phyloP scores from a whole-genome alignment of 1,284 basidiomycete species.

The Trametes sp. region DNA sequence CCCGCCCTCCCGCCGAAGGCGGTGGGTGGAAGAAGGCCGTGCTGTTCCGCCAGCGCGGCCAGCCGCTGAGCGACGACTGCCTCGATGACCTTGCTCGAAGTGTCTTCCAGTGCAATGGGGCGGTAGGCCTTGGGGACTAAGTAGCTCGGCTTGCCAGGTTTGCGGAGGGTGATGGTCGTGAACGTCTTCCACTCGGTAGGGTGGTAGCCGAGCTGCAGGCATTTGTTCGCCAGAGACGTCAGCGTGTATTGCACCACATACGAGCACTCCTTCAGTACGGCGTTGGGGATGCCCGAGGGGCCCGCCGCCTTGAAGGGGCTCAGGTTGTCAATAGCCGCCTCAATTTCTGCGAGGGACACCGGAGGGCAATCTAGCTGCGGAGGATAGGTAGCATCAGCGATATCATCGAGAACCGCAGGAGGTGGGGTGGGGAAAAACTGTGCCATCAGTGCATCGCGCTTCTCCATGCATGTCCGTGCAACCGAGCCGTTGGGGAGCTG shows the following conservation, averaged over 20 bases:
- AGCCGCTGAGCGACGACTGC: constrained; percentile 33
- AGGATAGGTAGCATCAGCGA: no score
- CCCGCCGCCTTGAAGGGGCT: constrained; percentile 47
- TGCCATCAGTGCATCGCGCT: constrained; percentile 36
- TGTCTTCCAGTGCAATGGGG: constrained; percentile 48
- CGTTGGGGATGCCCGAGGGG: constrained; percentile 45
- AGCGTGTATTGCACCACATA: constrained; percentile 29
- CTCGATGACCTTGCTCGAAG: constrained; percentile 44
- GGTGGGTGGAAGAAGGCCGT: constrained; percentile 35
- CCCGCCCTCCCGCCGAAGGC: constrained; percentile 37
- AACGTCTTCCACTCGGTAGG: constrained; percentile 43
- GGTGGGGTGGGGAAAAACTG: constrained; percentile 44
- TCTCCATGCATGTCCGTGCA: constrained; percentile 20
- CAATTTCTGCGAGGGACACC: constrained; percentile 35
- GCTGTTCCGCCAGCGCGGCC: constrained; percentile 32
- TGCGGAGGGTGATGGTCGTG: constrained; percentile 46
- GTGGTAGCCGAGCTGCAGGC: constrained; percentile 31
- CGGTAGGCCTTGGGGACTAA: constrained; percentile 43
- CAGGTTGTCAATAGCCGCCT: constrained; percentile 16
- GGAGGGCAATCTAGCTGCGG: no score
- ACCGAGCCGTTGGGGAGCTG: constrained; percentile 26
- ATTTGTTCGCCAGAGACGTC: not conserved
- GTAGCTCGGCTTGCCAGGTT: constrained; percentile 49
- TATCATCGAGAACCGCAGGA: not conserved
- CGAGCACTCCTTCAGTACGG: constrained; percentile 38